These are phyloP conservation scores for Periconia digitata DNA, from an alignment of 2,329 filamentous ascomycete genomes.

Conservation along the genomic window DNA sequence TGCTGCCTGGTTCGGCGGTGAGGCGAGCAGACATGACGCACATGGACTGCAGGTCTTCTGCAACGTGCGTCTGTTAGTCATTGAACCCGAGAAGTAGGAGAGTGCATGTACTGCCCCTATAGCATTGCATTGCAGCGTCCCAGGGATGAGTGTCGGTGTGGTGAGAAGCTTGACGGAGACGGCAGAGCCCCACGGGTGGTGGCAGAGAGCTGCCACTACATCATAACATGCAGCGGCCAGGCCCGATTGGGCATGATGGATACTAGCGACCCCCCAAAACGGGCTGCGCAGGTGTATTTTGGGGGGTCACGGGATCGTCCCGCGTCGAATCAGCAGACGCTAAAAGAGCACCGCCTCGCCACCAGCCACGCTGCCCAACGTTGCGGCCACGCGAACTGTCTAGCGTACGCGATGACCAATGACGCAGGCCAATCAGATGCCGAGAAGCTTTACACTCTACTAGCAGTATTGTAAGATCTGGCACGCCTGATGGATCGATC, in stretches of 20 bases:
- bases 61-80: background rate
- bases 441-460: too few relatives aligned
- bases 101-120: background rate
- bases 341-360: conserved; percentile 24
- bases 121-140: background rate
- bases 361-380: conserved; percentile 22
- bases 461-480: too few relatives aligned
- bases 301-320: background rate
- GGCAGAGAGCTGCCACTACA: conserved; percentile 5
- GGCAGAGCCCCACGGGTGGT: conserved; percentile 1
- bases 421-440: too few relatives aligned
- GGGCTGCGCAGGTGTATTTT: conserved; percentile 8
- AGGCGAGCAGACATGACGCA: conserved; percentile 18
- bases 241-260: background rate
- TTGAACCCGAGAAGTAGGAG: background rate
- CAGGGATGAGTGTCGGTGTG: conserved; percentile 26
- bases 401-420: too few relatives aligned
- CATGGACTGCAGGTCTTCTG: background rate
- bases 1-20: conserved; percentile 20
- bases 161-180: conserved; percentile 23
- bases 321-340: background rate
- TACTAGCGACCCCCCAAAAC: conserved; percentile 1
- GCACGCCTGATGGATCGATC: too few relatives aligned
- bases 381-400: background rate
- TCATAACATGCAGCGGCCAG: background rate